These are phyloP conservation scores for Leishmania tarentolae DNA, from an alignment of 208 protist species.

Conservation along the genomic window DNA sequence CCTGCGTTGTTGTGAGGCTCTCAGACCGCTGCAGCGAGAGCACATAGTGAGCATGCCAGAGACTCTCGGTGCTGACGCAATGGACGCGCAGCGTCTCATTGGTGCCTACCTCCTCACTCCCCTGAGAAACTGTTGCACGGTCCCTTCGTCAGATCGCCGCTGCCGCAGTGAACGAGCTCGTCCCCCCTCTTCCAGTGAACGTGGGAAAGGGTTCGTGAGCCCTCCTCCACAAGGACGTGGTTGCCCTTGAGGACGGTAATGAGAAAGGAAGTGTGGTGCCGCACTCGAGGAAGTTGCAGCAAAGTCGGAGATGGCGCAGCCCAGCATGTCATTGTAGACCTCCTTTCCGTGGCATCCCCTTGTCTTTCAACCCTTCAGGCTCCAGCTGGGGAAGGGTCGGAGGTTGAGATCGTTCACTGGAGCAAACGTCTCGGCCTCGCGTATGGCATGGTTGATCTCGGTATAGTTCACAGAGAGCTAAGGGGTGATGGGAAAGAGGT, in stretches of 20 bases:
- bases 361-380: constrained; percentile 14
- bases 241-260: constrained; percentile 13
- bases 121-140: constrained; percentile 10
- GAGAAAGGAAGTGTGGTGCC: constrained; percentile 17
- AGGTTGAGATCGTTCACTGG: constrained; percentile 19
- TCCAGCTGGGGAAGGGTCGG: constrained; percentile 25
- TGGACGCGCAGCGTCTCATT: constrained; percentile 14
- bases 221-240: constrained; percentile 20
- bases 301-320: constrained; percentile 28
- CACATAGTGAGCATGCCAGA: constrained; percentile 13
- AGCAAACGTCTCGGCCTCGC: constrained; percentile 27
- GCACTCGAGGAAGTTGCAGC: constrained; percentile 20
- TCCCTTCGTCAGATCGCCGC: constrained; percentile 13
- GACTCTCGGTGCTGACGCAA: constrained; percentile 20
- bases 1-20: constrained; percentile 26
- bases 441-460: constrained; percentile 24
- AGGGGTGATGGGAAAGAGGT: neutral
- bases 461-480: constrained; percentile 23
- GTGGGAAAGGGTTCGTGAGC: constrained; percentile 22
- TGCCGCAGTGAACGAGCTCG: constrained; percentile 27
- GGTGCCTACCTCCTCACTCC: constrained; percentile 16
- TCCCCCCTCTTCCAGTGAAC: constrained; percentile 22
- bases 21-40: constrained; percentile 21
- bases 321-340: constrained; percentile 20
- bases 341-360: constrained; percentile 3